Conservation (phyloP, 768 basidiomycete species). For the Rhodotorula taiwanensis region DNA sequence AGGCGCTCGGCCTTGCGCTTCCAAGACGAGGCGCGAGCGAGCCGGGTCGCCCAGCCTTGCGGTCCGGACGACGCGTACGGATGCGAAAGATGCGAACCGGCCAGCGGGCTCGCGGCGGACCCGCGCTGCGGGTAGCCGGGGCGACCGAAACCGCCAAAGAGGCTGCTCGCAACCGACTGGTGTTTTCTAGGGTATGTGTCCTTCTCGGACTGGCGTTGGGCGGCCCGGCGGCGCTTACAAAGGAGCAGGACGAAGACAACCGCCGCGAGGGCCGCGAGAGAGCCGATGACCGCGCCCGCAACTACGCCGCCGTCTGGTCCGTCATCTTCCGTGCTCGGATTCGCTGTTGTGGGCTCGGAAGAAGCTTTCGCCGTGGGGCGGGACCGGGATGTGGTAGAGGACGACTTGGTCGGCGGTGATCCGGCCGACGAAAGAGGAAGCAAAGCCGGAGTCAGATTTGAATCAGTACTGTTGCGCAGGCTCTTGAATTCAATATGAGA, state of each 20-base stretch:
- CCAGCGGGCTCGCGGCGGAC: background rate
- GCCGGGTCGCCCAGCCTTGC: slow-evolving; percentile 3
- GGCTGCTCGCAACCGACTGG: too few relatives aligned
- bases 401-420: background rate
- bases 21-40: slow-evolving; percentile 24
- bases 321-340: background rate
- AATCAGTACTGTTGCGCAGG: too few relatives aligned
- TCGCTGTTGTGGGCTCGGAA: background rate
- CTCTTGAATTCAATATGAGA: too few relatives aligned
- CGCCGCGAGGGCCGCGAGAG: background rate
- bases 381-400: background rate
- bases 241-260: too few relatives aligned
- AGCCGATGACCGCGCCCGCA: background rate
- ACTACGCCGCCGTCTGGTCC: background rate
- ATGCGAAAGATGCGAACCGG: background rate
- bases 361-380: background rate
- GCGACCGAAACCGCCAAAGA: background rate
- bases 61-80: background rate
- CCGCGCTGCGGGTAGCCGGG: background rate
- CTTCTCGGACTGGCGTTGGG: too few relatives aligned
- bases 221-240: too few relatives aligned
- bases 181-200: too few relatives aligned
- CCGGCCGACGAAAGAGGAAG: too few relatives aligned
- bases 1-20: slow-evolving; percentile 12
- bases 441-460: too few relatives aligned